Percentiles rank a stretch among this genome's conserved stretches.
phyloP scores from a whole-genome alignment of 371 early-diverging fungal genomes.

The Funneliformis caledonium region DNA sequence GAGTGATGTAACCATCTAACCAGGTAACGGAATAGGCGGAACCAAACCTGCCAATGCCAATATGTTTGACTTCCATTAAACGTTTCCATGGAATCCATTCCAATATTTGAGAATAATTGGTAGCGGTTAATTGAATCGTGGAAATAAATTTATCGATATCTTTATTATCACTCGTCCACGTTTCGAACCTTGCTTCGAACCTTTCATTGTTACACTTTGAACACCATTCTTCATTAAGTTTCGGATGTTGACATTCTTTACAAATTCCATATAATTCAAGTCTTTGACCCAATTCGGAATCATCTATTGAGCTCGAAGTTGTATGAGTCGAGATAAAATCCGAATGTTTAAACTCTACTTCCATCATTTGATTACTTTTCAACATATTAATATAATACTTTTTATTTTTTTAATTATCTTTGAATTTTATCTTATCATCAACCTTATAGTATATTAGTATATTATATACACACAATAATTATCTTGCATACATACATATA shows the following conservation, averaged over 20 bases:
- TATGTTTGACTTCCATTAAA: background rate
- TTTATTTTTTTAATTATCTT: no score
- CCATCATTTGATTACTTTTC: background rate
- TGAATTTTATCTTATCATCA: no score
- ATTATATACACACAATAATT: no score
- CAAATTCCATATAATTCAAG: constrained; percentile 10
- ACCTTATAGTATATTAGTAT: no score
- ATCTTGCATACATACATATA: no score
- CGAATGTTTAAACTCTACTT: background rate
- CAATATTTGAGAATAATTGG: background rate
- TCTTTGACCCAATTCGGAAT: constrained; percentile 9
- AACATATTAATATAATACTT: background rate
- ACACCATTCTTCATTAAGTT: constrained; percentile 21
- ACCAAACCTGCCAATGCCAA: constrained; percentile 22
- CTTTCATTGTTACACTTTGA: constrained; percentile 5
- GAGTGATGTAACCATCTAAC: constrained; percentile 14
- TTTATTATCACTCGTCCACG: constrained; percentile 32
- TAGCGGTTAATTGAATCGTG: constrained; percentile 6
- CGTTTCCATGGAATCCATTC: constrained; percentile 36
- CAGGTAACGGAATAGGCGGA: constrained; percentile 10
- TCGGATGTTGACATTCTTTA: constrained; percentile 25
- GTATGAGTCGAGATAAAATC: background rate
- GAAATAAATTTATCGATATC: constrained; percentile 29
- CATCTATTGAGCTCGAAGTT: background rate
- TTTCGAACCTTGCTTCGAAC: constrained; percentile 4